Percentiles rank a stretch among this genome's conserved stretches.
Evolutionary conservation across 176 grass and related monocot species (phyloP).

Genomic region (Bolboschoenus planiculmis): DNA sequence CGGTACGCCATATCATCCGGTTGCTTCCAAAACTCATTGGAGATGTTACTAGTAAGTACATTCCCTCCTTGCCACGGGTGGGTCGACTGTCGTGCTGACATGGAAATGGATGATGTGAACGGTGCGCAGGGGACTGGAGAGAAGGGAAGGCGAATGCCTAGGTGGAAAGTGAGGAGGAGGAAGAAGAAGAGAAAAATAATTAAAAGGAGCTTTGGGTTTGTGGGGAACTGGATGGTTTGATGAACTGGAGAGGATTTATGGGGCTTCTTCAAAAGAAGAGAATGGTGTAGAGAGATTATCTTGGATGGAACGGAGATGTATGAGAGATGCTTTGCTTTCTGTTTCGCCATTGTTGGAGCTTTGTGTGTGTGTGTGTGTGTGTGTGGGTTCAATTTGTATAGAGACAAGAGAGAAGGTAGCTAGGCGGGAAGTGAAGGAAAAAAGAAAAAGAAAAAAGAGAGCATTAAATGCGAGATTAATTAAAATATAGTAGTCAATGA

Average conservation of each 20-base stretch:
- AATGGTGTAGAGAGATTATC: constrained; percentile 22
- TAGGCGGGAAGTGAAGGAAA: constrained; percentile 18
- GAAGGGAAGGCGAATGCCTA: constrained; percentile 28
- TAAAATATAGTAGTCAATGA: constrained; percentile 1
- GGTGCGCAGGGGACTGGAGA: constrained; percentile 30
- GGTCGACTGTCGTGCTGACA: background rate
- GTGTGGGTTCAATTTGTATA: background rate
- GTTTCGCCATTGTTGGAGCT: constrained; percentile 22
- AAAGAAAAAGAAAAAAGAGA: background rate
- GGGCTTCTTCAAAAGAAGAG: constrained; percentile 7
- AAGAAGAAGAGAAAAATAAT: constrained; percentile 20
- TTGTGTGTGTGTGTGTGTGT: background rate
- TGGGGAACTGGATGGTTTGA: background rate
- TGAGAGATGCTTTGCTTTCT: constrained; percentile 25
- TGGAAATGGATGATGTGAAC: background rate
- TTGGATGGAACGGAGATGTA: constrained; percentile 37
- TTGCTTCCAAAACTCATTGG: constrained; percentile 39
- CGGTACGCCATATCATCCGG: constrained; percentile 38
- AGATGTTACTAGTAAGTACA: background rate
- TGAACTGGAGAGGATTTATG: constrained; percentile 1
- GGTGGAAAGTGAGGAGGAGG: constrained; percentile 19
- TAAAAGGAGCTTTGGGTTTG: constrained; percentile 10
- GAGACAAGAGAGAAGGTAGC: background rate
- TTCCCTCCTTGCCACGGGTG: background rate
- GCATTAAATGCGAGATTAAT: constrained; percentile 22